Percentiles rank a stretch among this genome's conserved stretches.
Evolutionary conservation across 306 rosid species (phyloP).

Genomic region (Vigna nakashimae): DNA sequence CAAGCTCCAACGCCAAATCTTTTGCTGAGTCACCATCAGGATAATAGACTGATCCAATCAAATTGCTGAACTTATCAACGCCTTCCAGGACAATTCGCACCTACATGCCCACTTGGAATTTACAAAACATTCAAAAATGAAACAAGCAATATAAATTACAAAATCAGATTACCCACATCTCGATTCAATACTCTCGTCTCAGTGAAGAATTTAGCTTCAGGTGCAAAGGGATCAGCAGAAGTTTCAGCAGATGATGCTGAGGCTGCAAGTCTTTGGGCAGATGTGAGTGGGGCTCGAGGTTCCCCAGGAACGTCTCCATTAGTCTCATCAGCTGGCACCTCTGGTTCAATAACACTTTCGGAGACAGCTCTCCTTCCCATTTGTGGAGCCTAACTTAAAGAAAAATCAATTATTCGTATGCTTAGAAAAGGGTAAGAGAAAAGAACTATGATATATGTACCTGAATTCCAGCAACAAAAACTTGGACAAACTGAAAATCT

Average conservation of each 20-base stretch:
- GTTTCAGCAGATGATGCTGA: slow-evolving; percentile 63
- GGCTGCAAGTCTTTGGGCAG: slow-evolving; percentile 88
- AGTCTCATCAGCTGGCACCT: slow-evolving; percentile 54
- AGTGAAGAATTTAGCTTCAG: slow-evolving; percentile 84
- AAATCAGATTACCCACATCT: slow-evolving; percentile 62
- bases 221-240: slow-evolving; percentile 74
- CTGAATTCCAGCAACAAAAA: slow-evolving; percentile 93
- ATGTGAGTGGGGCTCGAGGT: slow-evolving; percentile 69
- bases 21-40: slow-evolving; percentile 86
- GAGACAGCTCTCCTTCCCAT: slow-evolving; percentile 79
- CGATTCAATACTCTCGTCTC: slow-evolving; percentile 77
- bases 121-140: slow-evolving; percentile 33
- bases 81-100: slow-evolving; percentile 88
- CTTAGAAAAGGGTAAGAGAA: slow-evolving; percentile 2
- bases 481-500: slow-evolving; percentile 95
- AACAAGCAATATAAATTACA: slow-evolving; percentile 24
- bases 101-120: slow-evolving; percentile 55
- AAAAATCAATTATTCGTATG: slow-evolving; percentile 20
- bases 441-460: slow-evolving; percentile 40
- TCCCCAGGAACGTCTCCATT: slow-evolving; percentile 69
- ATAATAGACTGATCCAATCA: slow-evolving; percentile 86
- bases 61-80: slow-evolving; percentile 82
- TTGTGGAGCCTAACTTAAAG: slow-evolving; percentile 67
- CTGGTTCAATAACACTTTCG: slow-evolving; percentile 65
- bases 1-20: slow-evolving; percentile 82